Base-by-base conservation (phyloP, 768 basidiomycete genomes). In the Gelatoporia subvermispora region DNA sequence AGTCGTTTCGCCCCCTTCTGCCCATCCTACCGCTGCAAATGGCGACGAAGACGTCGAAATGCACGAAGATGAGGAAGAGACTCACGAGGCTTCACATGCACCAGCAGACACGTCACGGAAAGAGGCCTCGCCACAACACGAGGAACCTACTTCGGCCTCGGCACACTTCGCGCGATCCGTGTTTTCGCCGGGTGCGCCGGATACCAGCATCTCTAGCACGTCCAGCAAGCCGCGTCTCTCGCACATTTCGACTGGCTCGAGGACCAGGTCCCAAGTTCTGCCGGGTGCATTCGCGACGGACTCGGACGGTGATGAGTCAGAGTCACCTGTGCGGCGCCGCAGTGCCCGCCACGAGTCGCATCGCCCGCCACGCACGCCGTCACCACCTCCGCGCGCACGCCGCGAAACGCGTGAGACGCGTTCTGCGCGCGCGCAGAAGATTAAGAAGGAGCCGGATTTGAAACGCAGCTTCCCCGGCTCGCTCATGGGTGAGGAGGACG, bases 251-350 rank as follows among this genome's bases (percentile, higher is more conserved):
- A n/a, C n/a, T n/a, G n/a, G n/a, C n/a, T n/a, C n/a, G n/a, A 41
- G 58, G 43, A 47, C 60, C 62, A 48, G 71, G 62, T 43, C 48
- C 24, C 36, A 35, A 40, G 63, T 64, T 34, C 71, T 68, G 4
- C 77, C 77, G 9, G 76, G 75, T 0, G 75, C 75, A 28, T 79
- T 79, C 53, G 60, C 63, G 8, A 60, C 60, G 1, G 72, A 72
- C 2, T 74, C 73, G 9, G 75, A 75, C 18, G 62, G 49, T 13
- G 62, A 71, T 44, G 52, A 47, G 52, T 40, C 40, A 28, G 43
- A 17, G 15, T n/a, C 39, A 21, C 43, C 47, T 35, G 35, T 39
- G 11, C 43, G 28, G 7, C 43, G 48, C 15, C 16, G 35, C 21
- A 49, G 25, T 28, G 38, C 43, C 28, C 48, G 43, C 44, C 35